Conservation (phyloP, 805 yeast genomes). For the Wickerhamomyces bisporus region DNA sequence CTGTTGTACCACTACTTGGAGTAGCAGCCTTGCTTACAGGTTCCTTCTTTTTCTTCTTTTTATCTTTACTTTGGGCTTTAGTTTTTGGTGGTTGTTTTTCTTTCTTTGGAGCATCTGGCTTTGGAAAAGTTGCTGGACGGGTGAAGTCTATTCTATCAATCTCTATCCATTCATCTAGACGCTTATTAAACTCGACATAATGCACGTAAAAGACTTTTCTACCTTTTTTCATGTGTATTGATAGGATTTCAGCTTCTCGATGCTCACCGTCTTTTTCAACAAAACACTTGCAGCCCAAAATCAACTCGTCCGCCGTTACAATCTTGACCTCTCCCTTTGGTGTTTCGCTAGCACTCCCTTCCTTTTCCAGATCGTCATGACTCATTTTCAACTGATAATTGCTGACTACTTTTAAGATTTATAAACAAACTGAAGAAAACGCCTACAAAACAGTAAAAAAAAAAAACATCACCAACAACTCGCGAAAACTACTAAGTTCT, state of each 20-base stretch:
- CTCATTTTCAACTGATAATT: neutral
- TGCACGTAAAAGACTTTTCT: slow-evolving; percentile 85
- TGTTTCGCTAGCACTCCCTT: slow-evolving; percentile 18
- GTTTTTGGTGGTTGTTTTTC: slow-evolving; percentile 25
- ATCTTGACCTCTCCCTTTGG: slow-evolving; percentile 21
- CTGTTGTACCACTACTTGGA: slow-evolving; percentile 9
- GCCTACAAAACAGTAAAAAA: too few species aligned
- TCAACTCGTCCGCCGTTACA: slow-evolving; percentile 41
- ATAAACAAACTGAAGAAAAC: too few species aligned
- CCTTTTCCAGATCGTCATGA: slow-evolving; percentile 11
- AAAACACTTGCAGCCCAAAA: slow-evolving; percentile 76
- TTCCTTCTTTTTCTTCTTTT: slow-evolving; percentile 13
- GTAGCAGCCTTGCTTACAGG: slow-evolving; percentile 12
- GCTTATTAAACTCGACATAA: slow-evolving; percentile 89
- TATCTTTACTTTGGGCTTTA: slow-evolving; percentile 26
- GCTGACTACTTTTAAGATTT: neutral
- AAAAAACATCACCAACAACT: neutral
- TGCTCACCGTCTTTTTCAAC: slow-evolving; percentile 77
- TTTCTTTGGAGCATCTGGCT: slow-evolving; percentile 45
- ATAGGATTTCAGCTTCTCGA: slow-evolving; percentile 80
- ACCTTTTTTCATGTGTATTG: slow-evolving; percentile 69
- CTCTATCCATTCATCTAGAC: slow-evolving; percentile 93
- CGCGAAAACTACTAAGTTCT: too few species aligned
- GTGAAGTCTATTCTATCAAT: slow-evolving; percentile 65
- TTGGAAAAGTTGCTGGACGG: slow-evolving; percentile 69